phyloP scores from a whole-genome alignment of 495 filamentous ascomycete genomes.

The Apodospora peruviana region DNA sequence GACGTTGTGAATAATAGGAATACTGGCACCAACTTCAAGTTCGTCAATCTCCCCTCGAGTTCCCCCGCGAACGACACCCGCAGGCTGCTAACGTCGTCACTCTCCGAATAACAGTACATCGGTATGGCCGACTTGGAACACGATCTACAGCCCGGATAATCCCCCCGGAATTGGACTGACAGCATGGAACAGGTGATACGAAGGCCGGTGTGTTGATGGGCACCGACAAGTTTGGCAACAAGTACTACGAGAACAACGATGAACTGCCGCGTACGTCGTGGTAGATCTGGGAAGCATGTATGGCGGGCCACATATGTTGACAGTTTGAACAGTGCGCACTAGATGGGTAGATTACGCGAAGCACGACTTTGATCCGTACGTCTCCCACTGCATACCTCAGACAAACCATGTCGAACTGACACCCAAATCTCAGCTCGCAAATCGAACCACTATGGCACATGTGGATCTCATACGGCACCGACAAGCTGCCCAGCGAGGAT shows the following conservation, averaged over 20 bases:
- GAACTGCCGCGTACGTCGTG: slow-evolving; percentile 79
- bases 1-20: slow-evolving; percentile 50
- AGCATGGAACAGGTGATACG: slow-evolving; percentile 71
- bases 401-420: background rate
- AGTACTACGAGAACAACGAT: slow-evolving; percentile 93
- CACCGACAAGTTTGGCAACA: slow-evolving; percentile 88
- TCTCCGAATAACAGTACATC: slow-evolving; percentile 51
- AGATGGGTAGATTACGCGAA: slow-evolving; percentile 97
- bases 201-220: slow-evolving; percentile 88
- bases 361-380: slow-evolving; percentile 77
- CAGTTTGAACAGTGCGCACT: slow-evolving; percentile 73
- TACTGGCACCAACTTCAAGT: slow-evolving; percentile 91
- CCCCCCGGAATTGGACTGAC: too few species aligned
- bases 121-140: slow-evolving; percentile 38
- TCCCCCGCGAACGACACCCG: background rate
- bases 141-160: background rate
- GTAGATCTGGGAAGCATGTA: too few species aligned
- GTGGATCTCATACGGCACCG: slow-evolving; percentile 91
- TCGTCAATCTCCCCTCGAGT: slow-evolving; percentile 30
- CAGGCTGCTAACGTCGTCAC: slow-evolving; percentile 19
- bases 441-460: slow-evolving; percentile 98
- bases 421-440: slow-evolving; percentile 49
- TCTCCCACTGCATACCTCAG: background rate
- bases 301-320: too few species aligned
- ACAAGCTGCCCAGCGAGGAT: slow-evolving; percentile 78